Conservation (phyloP, 805 yeast species). For the Yarrowia divulgata region DNA sequence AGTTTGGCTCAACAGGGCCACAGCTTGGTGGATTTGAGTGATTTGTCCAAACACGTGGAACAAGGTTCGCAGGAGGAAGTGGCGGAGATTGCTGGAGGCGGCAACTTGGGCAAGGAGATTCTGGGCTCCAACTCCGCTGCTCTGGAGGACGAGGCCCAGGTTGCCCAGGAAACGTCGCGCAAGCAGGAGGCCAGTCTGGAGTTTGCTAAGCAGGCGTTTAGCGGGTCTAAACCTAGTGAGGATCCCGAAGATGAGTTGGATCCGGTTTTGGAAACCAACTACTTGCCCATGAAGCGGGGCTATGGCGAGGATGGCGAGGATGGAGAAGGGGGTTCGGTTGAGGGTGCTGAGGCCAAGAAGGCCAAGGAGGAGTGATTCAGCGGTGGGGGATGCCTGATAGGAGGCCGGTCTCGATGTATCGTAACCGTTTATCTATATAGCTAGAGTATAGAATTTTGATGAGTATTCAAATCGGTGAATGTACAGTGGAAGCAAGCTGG, state of each 20-base stretch:
- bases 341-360: conserved; percentile 10
- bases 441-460: not conserved
- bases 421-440: conserved; percentile 7
- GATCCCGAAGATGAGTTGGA: conserved; percentile 21
- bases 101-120: conserved; percentile 20
- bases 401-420: not conserved
- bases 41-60: conserved; percentile 6
- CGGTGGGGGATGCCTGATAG: not conserved
- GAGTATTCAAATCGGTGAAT: too few species aligned
- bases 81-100: not conserved
- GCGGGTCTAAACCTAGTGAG: not conserved
- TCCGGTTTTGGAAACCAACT: conserved; percentile 19
- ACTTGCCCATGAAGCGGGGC: conserved; percentile 14
- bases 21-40: conserved; percentile 38
- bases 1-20: conserved; percentile 39
- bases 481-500: too few species aligned
- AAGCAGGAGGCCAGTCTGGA: conserved; percentile 26
- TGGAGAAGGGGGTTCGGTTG: not conserved
- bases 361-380: conserved; percentile 4
- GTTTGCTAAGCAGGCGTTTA: conserved; percentile 25
- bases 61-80: not conserved
- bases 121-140: conserved; percentile 27
- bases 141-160: conserved; percentile 18
- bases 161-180: conserved; percentile 4
- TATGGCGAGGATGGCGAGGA: not conserved